phyloP scores from a whole-genome alignment of 495 filamentous ascomycete species.

The Aspergillus baeticus region DNA sequence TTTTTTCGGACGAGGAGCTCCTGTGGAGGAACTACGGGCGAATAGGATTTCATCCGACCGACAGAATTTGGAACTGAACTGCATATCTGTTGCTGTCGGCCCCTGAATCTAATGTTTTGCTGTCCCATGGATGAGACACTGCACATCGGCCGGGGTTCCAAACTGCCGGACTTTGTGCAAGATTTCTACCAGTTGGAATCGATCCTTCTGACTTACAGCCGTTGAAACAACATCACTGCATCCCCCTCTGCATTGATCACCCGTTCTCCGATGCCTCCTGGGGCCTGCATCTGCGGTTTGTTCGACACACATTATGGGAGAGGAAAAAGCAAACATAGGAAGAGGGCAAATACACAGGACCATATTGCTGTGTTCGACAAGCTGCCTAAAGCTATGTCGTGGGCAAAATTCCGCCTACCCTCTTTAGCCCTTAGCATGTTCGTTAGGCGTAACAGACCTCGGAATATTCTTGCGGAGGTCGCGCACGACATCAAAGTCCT shows the following conservation, averaged over 20 bases:
- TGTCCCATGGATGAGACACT: conserved; percentile 16
- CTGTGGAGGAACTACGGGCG: background rate
- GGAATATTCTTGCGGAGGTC: background rate
- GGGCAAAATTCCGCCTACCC: no score
- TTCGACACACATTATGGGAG: background rate
- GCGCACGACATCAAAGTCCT: no score
- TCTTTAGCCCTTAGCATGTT: no score
- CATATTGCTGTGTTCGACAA: background rate
- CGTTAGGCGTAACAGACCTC: background rate
- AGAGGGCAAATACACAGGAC: background rate
- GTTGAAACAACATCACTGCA: conserved; percentile 22
- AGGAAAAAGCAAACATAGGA: background rate
- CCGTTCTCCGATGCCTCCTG: conserved; percentile 16
- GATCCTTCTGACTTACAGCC: conserved; percentile 20
- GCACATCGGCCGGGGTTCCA: conserved; percentile 17
- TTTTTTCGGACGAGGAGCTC: background rate
- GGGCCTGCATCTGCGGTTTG: conserved; percentile 14
- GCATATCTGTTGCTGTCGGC: conserved; percentile 3
- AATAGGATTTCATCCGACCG: conserved; percentile 17
- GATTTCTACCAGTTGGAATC: conserved; percentile 16
- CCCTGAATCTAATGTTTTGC: conserved; percentile 10
- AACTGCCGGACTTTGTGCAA: conserved; percentile 18
- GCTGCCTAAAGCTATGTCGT: no score
- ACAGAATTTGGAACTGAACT: background rate
- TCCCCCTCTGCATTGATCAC: conserved; percentile 24